These are phyloP conservation scores for Lodderomyces margitis DNA, from an alignment of 1,139 yeast species.

Conservation along the genomic window DNA sequence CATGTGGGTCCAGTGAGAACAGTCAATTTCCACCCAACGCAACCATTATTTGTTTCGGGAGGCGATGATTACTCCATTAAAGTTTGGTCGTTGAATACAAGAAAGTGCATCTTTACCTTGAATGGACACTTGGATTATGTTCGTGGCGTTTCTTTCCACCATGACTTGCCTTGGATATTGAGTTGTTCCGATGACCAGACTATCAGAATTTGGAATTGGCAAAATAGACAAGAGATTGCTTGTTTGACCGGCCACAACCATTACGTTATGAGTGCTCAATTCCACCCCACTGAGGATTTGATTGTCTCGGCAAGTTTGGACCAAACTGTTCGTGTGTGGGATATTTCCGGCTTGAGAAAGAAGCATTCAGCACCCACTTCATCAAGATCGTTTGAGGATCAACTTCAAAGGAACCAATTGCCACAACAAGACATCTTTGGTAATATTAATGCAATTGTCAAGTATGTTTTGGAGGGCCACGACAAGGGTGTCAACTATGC, in stretches of 20 bases:
- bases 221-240: slow-evolving; percentile 95
- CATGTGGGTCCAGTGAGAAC: slow-evolving; percentile 98
- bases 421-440: slow-evolving; percentile 94
- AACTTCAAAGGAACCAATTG: slow-evolving; percentile 66
- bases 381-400: slow-evolving; percentile 69
- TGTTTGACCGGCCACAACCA: slow-evolving; percentile 98
- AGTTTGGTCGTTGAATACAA: slow-evolving; percentile 92
- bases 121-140: slow-evolving; percentile 94
- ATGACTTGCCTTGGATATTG: slow-evolving; percentile 95
- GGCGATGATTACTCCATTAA: slow-evolving; percentile 95
- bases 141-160: slow-evolving; percentile 92
- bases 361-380: slow-evolving; percentile 86
- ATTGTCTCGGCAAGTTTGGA: slow-evolving; percentile 95
- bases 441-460: slow-evolving; percentile 89
- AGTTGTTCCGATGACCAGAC: slow-evolving; percentile 98
- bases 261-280: slow-evolving; percentile 97
- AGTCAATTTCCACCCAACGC: slow-evolving; percentile 95
- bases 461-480: slow-evolving; percentile 95
- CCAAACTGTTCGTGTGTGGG: slow-evolving; percentile 99
- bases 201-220: slow-evolving; percentile 99
- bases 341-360: slow-evolving; percentile 90
- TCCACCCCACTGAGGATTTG: slow-evolving; percentile 93
- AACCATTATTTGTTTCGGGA: slow-evolving; percentile 94
- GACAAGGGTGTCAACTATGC: slow-evolving; percentile 99
- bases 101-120: slow-evolving; percentile 88